These are phyloP conservation scores for Vanrija sp. DNA, from an alignment of 1,284 basidiomycete species.

Conservation along the genomic window DNA sequence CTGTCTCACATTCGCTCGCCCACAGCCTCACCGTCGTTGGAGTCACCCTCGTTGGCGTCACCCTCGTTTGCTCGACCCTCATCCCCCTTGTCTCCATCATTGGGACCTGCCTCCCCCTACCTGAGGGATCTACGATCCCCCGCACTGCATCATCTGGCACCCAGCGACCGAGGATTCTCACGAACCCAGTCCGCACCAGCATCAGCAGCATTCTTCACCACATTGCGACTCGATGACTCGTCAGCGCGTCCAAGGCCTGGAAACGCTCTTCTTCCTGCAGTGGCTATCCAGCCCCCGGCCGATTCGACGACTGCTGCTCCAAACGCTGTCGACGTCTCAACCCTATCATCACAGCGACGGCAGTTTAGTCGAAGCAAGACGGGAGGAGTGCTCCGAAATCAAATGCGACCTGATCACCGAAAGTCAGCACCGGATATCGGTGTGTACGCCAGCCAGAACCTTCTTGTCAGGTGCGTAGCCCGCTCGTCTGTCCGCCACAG, in stretches of 20 bases:
- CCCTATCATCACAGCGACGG: background rate
- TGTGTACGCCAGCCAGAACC: conserved; percentile 29
- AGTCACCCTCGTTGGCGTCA: too few relatives aligned
- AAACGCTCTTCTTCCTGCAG: too few relatives aligned
- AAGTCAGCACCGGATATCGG: conserved; percentile 15
- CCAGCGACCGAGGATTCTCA: conserved; percentile 25
- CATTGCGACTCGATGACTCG: background rate
- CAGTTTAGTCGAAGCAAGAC: conserved; percentile 34
- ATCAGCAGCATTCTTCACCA: conserved; percentile 19
- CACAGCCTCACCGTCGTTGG: conserved; percentile 3
- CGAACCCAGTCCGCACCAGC: conserved; percentile 36
- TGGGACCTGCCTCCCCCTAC: background rate
- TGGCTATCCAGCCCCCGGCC: too few relatives aligned
- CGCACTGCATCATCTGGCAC: too few relatives aligned
- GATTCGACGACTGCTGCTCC: too few relatives aligned
- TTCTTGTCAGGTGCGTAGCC: conserved; percentile 31
- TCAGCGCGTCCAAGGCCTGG: too few relatives aligned
- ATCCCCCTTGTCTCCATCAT: background rate
- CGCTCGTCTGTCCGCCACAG: too few relatives aligned
- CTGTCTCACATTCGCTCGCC: conserved; percentile 25
- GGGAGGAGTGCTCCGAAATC: conserved; percentile 6
- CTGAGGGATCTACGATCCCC: too few relatives aligned
- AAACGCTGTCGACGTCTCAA: too few relatives aligned
- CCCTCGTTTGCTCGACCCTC: too few relatives aligned
- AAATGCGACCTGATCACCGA: background rate